Conservation (phyloP, 2,329 filamentous ascomycete species). For the Juglanconis juglandina region DNA sequence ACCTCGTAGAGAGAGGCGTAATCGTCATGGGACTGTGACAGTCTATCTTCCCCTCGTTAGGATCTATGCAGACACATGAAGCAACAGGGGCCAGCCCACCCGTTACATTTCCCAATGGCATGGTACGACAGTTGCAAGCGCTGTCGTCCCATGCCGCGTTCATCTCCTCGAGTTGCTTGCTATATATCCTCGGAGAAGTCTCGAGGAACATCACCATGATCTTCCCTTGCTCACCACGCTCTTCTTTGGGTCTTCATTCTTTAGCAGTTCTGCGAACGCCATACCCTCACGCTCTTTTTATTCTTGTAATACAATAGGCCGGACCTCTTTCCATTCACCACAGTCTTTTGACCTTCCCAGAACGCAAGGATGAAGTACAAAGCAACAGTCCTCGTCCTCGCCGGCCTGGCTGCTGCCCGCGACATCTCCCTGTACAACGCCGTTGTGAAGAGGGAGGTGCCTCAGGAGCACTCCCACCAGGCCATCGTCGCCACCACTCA, state of each 20-base stretch:
- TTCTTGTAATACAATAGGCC: constrained; percentile 10
- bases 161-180: neutral
- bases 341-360: neutral
- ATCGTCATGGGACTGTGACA: constrained; percentile 7
- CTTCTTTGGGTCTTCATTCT: constrained; percentile 10
- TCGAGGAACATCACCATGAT: neutral
- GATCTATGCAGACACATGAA: neutral
- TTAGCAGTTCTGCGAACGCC: constrained; percentile 14
- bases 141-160: neutral
- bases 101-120: neutral
- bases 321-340: constrained; percentile 8
- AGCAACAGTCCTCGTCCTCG: constrained; percentile 28
- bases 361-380: constrained; percentile 29
- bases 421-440: constrained; percentile 24
- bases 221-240: constrained; percentile 6
- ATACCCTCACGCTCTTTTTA: constrained; percentile 12
- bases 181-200: constrained; percentile 9
- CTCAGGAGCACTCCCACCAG: constrained; percentile 50
- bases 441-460: constrained; percentile 42
- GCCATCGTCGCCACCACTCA: constrained; percentile 40
- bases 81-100: constrained; percentile 2
- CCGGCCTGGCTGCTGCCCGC: constrained; percentile 28
- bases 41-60: neutral
- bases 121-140: neutral
- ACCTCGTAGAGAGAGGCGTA: constrained; percentile 6